Percentiles rank a stretch among this genome's conserved stretches.
Evolutionary conservation across 1,139 yeast genomes (phyloP).

Genomic region (Wickerhamomyces sp.): DNA sequence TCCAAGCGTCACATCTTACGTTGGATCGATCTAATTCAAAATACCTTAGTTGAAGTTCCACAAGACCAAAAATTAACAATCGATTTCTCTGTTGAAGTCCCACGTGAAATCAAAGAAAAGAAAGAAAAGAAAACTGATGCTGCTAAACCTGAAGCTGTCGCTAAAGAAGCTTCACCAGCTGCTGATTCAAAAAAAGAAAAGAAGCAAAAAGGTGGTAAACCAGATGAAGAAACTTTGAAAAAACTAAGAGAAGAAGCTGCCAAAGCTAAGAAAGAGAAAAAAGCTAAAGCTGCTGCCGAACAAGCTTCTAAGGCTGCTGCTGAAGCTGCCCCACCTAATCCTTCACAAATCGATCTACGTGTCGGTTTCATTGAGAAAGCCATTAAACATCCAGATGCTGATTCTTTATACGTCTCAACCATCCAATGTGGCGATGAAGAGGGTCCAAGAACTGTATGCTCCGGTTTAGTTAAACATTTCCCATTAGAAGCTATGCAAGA

Average conservation of each 20-base stretch:
- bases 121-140: constrained; percentile 33
- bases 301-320: constrained; percentile 48
- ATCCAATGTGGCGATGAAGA: constrained; percentile 94
- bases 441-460: constrained; percentile 97
- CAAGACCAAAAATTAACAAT: constrained; percentile 49
- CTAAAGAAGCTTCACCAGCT: constrained; percentile 24
- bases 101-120: constrained; percentile 58
- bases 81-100: constrained; percentile 57
- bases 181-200: constrained; percentile 28
- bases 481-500: constrained; percentile 81
- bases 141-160: constrained; percentile 27
- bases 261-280: constrained; percentile 70
- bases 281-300: constrained; percentile 60
- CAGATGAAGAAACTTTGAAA: constrained; percentile 62
- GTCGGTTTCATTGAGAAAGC: constrained; percentile 98
- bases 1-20: constrained; percentile 83
- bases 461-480: constrained; percentile 80
- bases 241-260: constrained; percentile 65
- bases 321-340: constrained; percentile 60
- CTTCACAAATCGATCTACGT: constrained; percentile 85
- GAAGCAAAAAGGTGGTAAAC: constrained; percentile 35
- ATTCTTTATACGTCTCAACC: constrained; percentile 90
- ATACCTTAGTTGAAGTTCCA: constrained; percentile 50
- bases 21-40: constrained; percentile 88
- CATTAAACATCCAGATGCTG: constrained; percentile 96